These are phyloP conservation scores for Lagenidium giganteum DNA, from an alignment of 352 stramenopile genomes.

Conservation along the genomic window DNA sequence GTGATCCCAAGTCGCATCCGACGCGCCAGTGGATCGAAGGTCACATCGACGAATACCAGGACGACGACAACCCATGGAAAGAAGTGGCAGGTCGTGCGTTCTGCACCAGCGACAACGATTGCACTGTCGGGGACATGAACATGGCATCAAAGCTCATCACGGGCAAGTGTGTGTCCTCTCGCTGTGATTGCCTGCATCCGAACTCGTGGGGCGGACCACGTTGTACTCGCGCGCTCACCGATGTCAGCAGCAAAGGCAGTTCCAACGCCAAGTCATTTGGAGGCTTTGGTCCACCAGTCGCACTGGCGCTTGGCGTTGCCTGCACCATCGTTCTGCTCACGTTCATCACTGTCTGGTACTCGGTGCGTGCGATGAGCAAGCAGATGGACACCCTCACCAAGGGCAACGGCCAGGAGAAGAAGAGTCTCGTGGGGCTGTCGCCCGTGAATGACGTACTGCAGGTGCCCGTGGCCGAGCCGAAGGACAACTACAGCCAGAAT, in stretches of 20 bases:
- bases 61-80: constrained; percentile 42
- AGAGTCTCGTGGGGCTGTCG: neutral
- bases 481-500: constrained; percentile 60
- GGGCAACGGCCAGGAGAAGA: constrained; percentile 12
- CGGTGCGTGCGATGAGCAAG: constrained; percentile 14
- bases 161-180: constrained; percentile 43
- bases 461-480: constrained; percentile 17
- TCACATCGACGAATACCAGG: constrained; percentile 55
- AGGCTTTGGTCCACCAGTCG: constrained; percentile 36
- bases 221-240: constrained; percentile 31
- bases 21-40: constrained; percentile 62
- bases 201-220: constrained; percentile 49
- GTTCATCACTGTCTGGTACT: constrained; percentile 23
- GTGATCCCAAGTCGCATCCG: constrained; percentile 47
- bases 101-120: constrained; percentile 49
- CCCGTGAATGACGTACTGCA: constrained; percentile 8
- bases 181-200: constrained; percentile 39
- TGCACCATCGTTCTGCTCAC: constrained; percentile 26
- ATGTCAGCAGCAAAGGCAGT: too few relatives aligned
- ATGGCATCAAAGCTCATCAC: constrained; percentile 22
- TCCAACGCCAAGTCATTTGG: too few relatives aligned
- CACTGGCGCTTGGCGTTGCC: constrained; percentile 24
- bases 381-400: constrained; percentile 6
- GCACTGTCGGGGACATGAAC: constrained; percentile 28
- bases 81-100: constrained; percentile 42